A percentile compares a stretch with the other conserved stretches of the same genome.
phyloP scores from a whole-genome alignment of 129 eudicot genomes.

The Ambrosia trifida region DNA sequence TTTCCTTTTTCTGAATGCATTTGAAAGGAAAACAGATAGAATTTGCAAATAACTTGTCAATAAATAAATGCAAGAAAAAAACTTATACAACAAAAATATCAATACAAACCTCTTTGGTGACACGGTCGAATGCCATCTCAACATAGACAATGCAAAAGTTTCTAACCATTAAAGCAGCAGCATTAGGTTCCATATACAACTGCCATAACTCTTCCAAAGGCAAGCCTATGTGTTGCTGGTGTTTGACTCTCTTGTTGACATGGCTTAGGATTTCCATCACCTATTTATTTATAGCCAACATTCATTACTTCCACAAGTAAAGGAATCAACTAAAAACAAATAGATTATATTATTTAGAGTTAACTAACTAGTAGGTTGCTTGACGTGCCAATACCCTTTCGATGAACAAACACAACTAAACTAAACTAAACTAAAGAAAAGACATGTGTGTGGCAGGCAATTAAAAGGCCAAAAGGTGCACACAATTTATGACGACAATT shows the following conservation, averaged over 20 bases:
- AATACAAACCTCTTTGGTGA: slow-evolving; percentile 61
- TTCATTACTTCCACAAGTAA: background rate
- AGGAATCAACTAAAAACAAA: slow-evolving; percentile 1
- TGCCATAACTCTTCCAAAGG: slow-evolving; percentile 77
- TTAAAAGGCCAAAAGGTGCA: background rate
- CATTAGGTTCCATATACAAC: slow-evolving; percentile 68
- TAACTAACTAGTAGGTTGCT: too few species aligned
- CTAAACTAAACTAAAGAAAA: slow-evolving; percentile 3
- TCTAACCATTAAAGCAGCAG: slow-evolving; percentile 73
- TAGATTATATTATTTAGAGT: background rate
- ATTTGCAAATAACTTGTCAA: slow-evolving; percentile 12
- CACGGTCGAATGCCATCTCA: slow-evolving; percentile 93
- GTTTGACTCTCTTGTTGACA: slow-evolving; percentile 93
- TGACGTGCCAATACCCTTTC: slow-evolving; percentile 6
- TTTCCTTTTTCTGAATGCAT: slow-evolving; percentile 61
- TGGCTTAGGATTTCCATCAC: slow-evolving; percentile 88
- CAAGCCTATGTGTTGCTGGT: slow-evolving; percentile 72
- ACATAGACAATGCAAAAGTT: slow-evolving; percentile 89
- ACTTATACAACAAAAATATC: too few species aligned
- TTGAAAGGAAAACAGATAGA: slow-evolving; percentile 10
- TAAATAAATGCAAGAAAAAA: slow-evolving; percentile 3
- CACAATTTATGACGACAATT: background rate
- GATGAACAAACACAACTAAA: background rate
- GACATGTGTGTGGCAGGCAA: background rate
- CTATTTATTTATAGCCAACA: slow-evolving; percentile 32